phyloP scores from a whole-genome alignment of 306 rosid genomes.

The Arachis stenosperma region DNA sequence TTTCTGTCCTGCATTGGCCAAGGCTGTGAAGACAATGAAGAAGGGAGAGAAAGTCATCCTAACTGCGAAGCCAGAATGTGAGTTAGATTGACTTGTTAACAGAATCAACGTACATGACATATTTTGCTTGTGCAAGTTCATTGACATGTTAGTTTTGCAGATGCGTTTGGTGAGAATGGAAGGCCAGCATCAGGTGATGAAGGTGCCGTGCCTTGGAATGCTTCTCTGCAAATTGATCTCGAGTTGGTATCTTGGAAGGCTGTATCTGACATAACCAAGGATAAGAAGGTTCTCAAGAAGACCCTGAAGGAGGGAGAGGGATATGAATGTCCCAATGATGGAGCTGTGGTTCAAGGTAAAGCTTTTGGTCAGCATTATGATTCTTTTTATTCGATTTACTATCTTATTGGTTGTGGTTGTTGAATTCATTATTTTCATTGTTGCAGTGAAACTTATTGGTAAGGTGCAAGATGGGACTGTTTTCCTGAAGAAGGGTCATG shows the following conservation, averaged over 20 bases:
- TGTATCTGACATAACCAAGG: slow-evolving; percentile 74
- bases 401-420: background rate
- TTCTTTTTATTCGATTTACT: background rate
- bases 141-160: slow-evolving; percentile 40
- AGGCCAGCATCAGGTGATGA: too few species aligned
- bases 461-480: too few species aligned
- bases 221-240: too few species aligned
- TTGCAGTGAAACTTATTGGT: slow-evolving; percentile 44
- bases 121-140: background rate
- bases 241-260: slow-evolving; percentile 66
- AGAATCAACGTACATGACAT: background rate
- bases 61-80: slow-evolving; percentile 84
- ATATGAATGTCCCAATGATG: slow-evolving; percentile 63
- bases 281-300: slow-evolving; percentile 83
- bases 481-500: too few species aligned
- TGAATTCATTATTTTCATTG: background rate
- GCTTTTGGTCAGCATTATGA: background rate
- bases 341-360: slow-evolving; percentile 42
- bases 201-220: too few species aligned
- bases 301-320: slow-evolving; percentile 90
- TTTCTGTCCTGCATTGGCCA: slow-evolving; percentile 81
- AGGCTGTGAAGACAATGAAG: slow-evolving; percentile 95
- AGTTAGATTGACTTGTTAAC: slow-evolving; percentile 24
- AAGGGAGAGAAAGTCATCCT: slow-evolving; percentile 80
- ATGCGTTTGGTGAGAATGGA: slow-evolving; percentile 47